Conservation (phyloP, 257 asterid genomes). For the Nemophila menziesii region DNA sequence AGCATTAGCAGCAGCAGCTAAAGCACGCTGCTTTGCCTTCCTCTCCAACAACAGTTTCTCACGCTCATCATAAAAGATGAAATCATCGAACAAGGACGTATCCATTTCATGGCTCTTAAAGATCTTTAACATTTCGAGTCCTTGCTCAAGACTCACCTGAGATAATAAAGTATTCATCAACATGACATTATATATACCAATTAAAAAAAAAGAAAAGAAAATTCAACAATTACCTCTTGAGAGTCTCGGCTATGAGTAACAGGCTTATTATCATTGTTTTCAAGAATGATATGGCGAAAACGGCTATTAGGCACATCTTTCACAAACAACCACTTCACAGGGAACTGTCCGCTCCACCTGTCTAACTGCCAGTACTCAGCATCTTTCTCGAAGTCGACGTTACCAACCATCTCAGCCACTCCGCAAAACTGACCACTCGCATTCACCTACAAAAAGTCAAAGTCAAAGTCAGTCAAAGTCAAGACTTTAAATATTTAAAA, state of each 20-base stretch:
- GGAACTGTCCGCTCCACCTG: constrained; percentile 98
- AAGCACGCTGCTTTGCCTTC: constrained; percentile 67
- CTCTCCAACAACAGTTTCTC: constrained; percentile 66
- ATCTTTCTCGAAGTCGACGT: constrained; percentile 79
- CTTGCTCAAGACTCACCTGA: constrained; percentile 87
- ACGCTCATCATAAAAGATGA: constrained; percentile 72
- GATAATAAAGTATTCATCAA: constrained; percentile 11
- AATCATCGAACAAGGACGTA: constrained; percentile 89
- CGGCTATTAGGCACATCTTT: constrained; percentile 94
- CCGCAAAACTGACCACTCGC: constrained; percentile 99
- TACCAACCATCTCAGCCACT: constrained; percentile 94
- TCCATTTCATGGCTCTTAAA: constrained; percentile 76
- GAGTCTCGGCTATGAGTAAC: constrained; percentile 99
- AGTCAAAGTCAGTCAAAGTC: constrained; percentile 7
- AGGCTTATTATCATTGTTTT: constrained; percentile 97
- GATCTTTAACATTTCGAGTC: constrained; percentile 80
- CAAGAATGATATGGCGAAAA: constrained; percentile 85
- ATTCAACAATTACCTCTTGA: constrained; percentile 62
- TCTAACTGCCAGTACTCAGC: constrained; percentile 99
- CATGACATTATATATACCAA: constrained; percentile 1
- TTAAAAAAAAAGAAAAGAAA: constrained; percentile 3
- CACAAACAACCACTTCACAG: constrained; percentile 86
- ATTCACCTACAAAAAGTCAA: constrained; percentile 53
- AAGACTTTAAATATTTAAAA: not conserved
- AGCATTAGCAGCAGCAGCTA: too few relatives aligned